phyloP scores from a whole-genome alignment of 306 rosid species.

The Inga leiocalycina region DNA sequence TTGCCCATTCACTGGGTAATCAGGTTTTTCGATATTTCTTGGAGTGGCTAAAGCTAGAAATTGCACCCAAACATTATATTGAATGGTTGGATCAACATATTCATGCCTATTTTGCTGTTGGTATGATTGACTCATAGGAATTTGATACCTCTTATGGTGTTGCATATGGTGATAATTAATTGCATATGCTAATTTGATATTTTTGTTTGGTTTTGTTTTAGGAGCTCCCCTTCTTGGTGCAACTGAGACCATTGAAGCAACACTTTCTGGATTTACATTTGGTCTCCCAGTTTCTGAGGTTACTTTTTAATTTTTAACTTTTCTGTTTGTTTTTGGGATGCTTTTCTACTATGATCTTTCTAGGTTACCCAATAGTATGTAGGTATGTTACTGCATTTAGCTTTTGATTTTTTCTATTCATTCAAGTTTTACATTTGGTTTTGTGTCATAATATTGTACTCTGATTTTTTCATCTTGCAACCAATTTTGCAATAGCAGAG shows the following conservation, averaged over 20 bases:
- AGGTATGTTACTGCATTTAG: constrained; percentile 18
- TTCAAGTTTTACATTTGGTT: constrained; percentile 7
- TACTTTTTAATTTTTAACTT: constrained; percentile 35
- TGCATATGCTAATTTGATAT: constrained; percentile 31
- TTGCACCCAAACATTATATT: constrained; percentile 89
- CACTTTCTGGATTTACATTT: constrained; percentile 85
- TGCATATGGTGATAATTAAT: constrained; percentile 19
- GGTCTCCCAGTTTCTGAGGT: constrained; percentile 99
- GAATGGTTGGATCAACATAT: constrained; percentile 91
- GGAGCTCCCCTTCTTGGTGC: constrained; percentile 98
- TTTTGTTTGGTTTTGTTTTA: constrained; percentile 42
- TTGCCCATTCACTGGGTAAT: constrained; percentile 96
- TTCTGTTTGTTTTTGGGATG: constrained; percentile 21
- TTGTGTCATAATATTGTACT: background rate
- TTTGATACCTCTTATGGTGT: constrained; percentile 27
- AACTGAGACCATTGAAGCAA: constrained; percentile 76
- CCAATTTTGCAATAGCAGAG: background rate
- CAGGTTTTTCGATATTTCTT: constrained; percentile 90
- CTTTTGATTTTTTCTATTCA: background rate
- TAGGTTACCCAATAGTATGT: constrained; percentile 21
- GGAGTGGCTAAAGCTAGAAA: constrained; percentile 98
- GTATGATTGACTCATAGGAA: constrained; percentile 49
- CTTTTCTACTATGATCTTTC: constrained; percentile 11
- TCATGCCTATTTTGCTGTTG: constrained; percentile 97
- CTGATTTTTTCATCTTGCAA: background rate